Evolutionary conservation across 1,284 basidiomycete species (phyloP).

Genomic region (Boletus smithii): DNA sequence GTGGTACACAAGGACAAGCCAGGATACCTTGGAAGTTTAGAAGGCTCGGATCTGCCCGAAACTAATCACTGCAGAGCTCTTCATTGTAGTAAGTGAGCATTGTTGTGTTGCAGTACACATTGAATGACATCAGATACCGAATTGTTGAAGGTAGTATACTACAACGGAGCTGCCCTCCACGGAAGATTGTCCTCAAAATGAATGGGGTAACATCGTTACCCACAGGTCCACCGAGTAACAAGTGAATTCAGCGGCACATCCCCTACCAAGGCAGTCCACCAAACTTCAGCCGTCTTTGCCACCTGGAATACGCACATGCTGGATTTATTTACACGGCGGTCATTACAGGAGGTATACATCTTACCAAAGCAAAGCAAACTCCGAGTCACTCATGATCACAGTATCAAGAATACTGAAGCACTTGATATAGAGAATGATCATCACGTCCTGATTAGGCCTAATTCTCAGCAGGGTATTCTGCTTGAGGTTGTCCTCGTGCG

Average conservation of each 20-base stretch:
- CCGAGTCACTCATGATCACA: background rate
- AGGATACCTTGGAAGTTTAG: background rate
- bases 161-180: background rate
- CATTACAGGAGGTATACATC: background rate
- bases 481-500: conserved; percentile 14
- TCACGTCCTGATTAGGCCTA: conserved; percentile 9
- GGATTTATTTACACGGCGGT: background rate
- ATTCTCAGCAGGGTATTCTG: conserved; percentile 7
- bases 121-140: background rate
- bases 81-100: background rate
- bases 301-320: background rate
- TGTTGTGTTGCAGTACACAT: background rate
- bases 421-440: background rate
- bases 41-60: conserved; percentile 1
- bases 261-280: background rate
- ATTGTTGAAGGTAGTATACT: background rate
- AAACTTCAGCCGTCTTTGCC: background rate
- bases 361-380: background rate
- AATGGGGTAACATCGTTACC: background rate
- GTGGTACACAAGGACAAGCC: background rate
- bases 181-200: background rate
- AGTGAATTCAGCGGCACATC: background rate
- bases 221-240: background rate
- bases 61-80: conserved; percentile 2
- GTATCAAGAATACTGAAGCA: background rate